phyloP scores from a whole-genome alignment of 371 early-diverging fungal genomes.

The Syncephalastrum sp. region DNA sequence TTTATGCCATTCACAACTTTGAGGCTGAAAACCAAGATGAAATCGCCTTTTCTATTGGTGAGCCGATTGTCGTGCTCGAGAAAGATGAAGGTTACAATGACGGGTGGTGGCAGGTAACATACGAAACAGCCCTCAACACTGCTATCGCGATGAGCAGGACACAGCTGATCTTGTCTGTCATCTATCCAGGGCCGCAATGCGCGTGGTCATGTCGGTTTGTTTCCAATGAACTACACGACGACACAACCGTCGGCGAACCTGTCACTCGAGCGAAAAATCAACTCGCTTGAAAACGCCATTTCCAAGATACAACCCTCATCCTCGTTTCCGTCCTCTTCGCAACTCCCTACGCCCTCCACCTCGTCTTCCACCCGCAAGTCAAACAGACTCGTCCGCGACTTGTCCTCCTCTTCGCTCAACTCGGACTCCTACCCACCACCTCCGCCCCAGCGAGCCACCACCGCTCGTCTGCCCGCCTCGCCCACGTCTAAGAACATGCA shows the following conservation, averaged over 20 bases:
- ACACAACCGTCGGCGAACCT: slow-evolving; percentile 9
- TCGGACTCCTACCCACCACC: slow-evolving; percentile 9
- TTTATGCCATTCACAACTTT: slow-evolving; percentile 67
- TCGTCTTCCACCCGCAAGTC: slow-evolving; percentile 13
- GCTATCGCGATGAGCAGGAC: background rate
- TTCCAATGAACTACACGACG: slow-evolving; percentile 69
- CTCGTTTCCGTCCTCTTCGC: background rate
- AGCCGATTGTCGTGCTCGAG: slow-evolving; percentile 73
- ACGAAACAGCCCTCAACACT: too few species aligned
- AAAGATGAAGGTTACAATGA: slow-evolving; percentile 79
- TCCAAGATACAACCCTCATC: slow-evolving; percentile 10
- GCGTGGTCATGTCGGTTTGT: slow-evolving; percentile 69
- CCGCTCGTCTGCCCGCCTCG: slow-evolving; percentile 9
- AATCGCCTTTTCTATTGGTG: slow-evolving; percentile 67
- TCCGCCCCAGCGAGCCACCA: slow-evolving; percentile 2
- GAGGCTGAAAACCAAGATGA: slow-evolving; percentile 79
- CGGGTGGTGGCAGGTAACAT: slow-evolving; percentile 84
- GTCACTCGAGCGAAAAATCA: slow-evolving; percentile 31
- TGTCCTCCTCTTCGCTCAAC: slow-evolving; percentile 5
- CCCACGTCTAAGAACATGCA: slow-evolving; percentile 13
- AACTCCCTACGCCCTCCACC: slow-evolving; percentile 18
- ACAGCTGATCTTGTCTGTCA: background rate
- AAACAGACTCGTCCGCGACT: background rate
- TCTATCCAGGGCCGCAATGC: slow-evolving; percentile 61
- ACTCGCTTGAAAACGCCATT: slow-evolving; percentile 28